Evolutionary conservation across 2,329 filamentous ascomycete genomes (phyloP).

Genomic region (Chaetomium strumarium): DNA sequence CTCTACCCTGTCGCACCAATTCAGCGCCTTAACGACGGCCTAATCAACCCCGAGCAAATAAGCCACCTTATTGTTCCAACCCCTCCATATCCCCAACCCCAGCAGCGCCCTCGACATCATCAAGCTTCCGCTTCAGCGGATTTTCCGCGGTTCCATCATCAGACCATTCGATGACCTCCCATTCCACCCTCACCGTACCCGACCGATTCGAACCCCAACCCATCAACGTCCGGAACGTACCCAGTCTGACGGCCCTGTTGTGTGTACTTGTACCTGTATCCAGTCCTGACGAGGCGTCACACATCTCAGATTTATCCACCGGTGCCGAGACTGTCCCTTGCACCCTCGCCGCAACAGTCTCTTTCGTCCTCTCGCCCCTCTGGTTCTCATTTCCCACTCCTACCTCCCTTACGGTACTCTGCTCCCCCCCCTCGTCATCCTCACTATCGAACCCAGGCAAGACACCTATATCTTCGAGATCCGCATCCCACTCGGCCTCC

Average conservation of each 20-base stretch:
- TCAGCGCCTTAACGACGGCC: constrained; percentile 1
- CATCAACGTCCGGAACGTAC: constrained; percentile 53
- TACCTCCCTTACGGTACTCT: constrained; percentile 13
- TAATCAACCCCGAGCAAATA: not conserved
- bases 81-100: constrained; percentile 14
- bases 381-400: constrained; percentile 21
- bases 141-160: constrained; percentile 36
- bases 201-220: constrained; percentile 50
- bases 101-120: constrained; percentile 33
- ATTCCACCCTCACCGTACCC: constrained; percentile 63
- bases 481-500: constrained; percentile 29
- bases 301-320: constrained; percentile 32
- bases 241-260: constrained; percentile 67
- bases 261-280: no score
- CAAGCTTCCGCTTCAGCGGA: constrained; percentile 46
- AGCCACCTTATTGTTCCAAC: not conserved
- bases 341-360: not conserved
- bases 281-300: constrained; percentile 75
- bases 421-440: constrained; percentile 16
- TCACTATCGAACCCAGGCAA: constrained; percentile 42
- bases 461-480: constrained; percentile 70
- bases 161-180: constrained; percentile 76
- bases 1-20: no score
- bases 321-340: constrained; percentile 46
- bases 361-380: constrained; percentile 27